phyloP scores from a whole-genome alignment of 306 rosid species.

The Lathyrus aphaca region DNA sequence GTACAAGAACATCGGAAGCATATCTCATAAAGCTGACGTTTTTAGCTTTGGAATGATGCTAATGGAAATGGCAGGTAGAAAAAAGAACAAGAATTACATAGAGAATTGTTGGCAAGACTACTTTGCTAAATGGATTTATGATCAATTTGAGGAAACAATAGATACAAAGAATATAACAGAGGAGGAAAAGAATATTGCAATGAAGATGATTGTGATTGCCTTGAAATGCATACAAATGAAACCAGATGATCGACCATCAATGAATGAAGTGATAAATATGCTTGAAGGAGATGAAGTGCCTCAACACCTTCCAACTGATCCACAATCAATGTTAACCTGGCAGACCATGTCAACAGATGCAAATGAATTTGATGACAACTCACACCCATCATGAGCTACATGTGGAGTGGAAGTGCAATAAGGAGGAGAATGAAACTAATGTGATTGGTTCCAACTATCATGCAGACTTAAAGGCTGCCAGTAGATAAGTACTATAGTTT shows the following conservation, averaged over 20 bases:
- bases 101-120: slow-evolving; percentile 23
- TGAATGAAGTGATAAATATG: slow-evolving; percentile 30
- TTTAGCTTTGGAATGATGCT: slow-evolving; percentile 2
- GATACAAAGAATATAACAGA: not conserved
- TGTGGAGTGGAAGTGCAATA: not conserved
- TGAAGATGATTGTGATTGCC: slow-evolving; percentile 30
- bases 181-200: slow-evolving; percentile 30
- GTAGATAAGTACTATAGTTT: not conserved
- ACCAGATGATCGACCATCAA: slow-evolving; percentile 16
- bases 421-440: not conserved
- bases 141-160: slow-evolving; percentile 32
- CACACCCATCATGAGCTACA: not conserved
- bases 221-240: slow-evolving; percentile 28
- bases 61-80: slow-evolving; percentile 29
- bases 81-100: not conserved
- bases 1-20: not conserved
- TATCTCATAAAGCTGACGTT: not conserved
- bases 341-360: slow-evolving; percentile 3
- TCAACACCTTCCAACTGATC: slow-evolving; percentile 5
- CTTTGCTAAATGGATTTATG: slow-evolving; percentile 27
- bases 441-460: not conserved
- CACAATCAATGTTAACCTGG: slow-evolving; percentile 3
- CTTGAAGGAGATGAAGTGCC: slow-evolving; percentile 21
- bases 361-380: not conserved
- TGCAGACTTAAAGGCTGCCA: not conserved